Percentiles rank a stretch among this genome's conserved stretches.
Evolutionary conservation across 1,284 basidiomycete genomes (phyloP).

Genomic region (Inonotus hispidus): DNA sequence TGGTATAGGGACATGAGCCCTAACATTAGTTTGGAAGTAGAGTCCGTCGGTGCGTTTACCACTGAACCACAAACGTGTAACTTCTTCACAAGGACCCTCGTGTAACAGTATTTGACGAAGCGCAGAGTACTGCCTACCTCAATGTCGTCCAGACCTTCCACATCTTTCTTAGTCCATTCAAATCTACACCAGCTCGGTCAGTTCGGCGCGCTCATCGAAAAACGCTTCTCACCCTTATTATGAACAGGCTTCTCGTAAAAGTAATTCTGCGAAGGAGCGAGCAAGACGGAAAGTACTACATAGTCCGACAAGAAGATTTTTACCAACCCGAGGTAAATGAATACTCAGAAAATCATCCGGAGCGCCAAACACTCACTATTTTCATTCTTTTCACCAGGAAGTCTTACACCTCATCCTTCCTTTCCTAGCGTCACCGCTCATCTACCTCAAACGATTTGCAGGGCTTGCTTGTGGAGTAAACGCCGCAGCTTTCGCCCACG

Average conservation of each 20-base stretch:
- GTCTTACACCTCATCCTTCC: conserved; percentile 11
- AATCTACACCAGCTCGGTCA: conserved; percentile 42
- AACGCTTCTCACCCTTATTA: background rate
- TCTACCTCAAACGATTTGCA: conserved; percentile 6
- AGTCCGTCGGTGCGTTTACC: conserved; percentile 33
- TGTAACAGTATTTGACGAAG: conserved; percentile 37
- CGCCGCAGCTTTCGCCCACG: background rate
- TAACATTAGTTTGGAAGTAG: conserved; percentile 35
- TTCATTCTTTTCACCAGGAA: background rate
- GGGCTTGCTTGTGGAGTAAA: conserved; percentile 3
- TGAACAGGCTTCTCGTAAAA: conserved; percentile 36
- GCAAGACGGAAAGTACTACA: conserved; percentile 38
- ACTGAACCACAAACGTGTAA: background rate
- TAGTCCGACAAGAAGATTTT: conserved; percentile 54
- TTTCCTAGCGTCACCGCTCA: conserved; percentile 9
- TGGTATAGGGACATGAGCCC: conserved; percentile 60
- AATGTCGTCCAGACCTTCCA: conserved; percentile 50
- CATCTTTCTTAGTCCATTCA: conserved; percentile 42
- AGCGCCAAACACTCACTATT: background rate
- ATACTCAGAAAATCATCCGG: background rate
- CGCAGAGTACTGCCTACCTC: conserved; percentile 36
- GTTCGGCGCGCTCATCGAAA: conserved; percentile 15
- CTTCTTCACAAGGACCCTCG: background rate
- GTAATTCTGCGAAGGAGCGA: conserved; percentile 36
- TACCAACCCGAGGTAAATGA: conserved; percentile 49